Evolutionary conservation across 208 protist genomes (phyloP), one percentile per base, ranked within the genome.

Genomic region (Acanthamoeba lenticulata): DNA sequence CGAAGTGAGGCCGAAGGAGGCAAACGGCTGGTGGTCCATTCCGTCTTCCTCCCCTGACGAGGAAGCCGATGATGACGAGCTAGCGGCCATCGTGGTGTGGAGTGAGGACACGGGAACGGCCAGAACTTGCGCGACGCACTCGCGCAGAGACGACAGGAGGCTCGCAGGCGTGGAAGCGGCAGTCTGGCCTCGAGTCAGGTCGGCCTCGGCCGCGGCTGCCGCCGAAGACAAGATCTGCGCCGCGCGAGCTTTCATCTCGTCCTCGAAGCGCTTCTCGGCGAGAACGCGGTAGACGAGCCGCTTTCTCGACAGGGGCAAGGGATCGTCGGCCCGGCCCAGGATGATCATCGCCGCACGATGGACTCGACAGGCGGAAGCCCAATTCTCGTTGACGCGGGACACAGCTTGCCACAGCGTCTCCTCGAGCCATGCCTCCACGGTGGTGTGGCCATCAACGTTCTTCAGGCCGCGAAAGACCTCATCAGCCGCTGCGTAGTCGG

Each of bases 1-100:
- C 52, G 85, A 90, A 19, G 85, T 90, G 32, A 90, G 47, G 32
- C 85, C 85, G 17, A 90, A 29, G 24, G 85, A 90, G 38, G 85
- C 42, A 27, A 90, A 90, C 0, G 85, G 49, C 47, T 69, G 85
- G 17, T 90, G 47, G 49, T 72, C 57, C 49, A 47, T 9, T 19
- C 19, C 38, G 65, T 21, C 62, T 2, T 11, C 62, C n/a, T n/a
- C n/a, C n/a, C n/a, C n/a, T n/a, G n/a, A n/a, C n/a, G n/a, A n/a
- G n/a, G n/a, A n/a, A n/a, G n/a, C n/a, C n/a, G n/a, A n/a, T n/a
- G n/a, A n/a, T n/a, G n/a, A n/a, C n/a, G n/a, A 86, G n/a, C 24
- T 13, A 7, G 32, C 38, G 17, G 57, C 49, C 24, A 32, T 27
- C 9, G 47, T 29, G 29, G 19, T 17, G 6, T 9, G 9, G 36